Evolutionary conservation across 352 stramenopile genomes (phyloP), one percentile per base, ranked within the genome.

Genomic region (Pseudoperonospora humuli): DNA sequence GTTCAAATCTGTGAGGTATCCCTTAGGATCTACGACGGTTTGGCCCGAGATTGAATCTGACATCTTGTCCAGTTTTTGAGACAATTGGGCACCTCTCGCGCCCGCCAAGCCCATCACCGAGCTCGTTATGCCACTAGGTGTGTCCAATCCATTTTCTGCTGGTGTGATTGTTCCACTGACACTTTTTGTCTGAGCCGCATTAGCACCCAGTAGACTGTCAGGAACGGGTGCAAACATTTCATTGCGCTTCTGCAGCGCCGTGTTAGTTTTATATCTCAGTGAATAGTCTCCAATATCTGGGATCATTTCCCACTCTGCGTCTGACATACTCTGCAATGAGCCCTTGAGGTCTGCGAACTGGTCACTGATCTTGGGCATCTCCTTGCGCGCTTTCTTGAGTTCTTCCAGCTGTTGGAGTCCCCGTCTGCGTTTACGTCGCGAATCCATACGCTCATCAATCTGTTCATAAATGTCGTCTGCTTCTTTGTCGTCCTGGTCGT

Each of bases 311-410:
- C 96, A 99, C 50, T 98, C 85, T 21, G 87, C 87, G 52, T 96
- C 84, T 7, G 75, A 93, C 54, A 99, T 93, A 44, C 54, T 71
- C 31, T 84, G 67, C 24, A 99, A 54, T 32, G 94, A 81, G 39
- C 84, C 67, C 73, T 98, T 98, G n/a, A 98, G 67, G 57, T 99
- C 95, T 3, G 88, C 85, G 58, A 99, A 99, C 70, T 98, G 94
- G 64, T 97, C 91, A 32, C 84, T 94, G 64, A 98, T 97, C 57
- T 96, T 97, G 7, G 86, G 88, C 7, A 83, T 73, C 25, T 96
- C 85, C 29, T 86, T 65, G 3, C 85, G 68, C 31, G 72, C 70
- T 51, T 86, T 86, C 67, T 95, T 95, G 39, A 96, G 68, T 31
- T 93, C 75, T 27, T 93, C 67, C 26, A 96, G 50, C 61, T 86